Percentiles rank a stretch among this genome's conserved stretches.
Evolutionary conservation across 768 basidiomycete genomes (phyloP).

Genomic region (Coprinopsis sp.): DNA sequence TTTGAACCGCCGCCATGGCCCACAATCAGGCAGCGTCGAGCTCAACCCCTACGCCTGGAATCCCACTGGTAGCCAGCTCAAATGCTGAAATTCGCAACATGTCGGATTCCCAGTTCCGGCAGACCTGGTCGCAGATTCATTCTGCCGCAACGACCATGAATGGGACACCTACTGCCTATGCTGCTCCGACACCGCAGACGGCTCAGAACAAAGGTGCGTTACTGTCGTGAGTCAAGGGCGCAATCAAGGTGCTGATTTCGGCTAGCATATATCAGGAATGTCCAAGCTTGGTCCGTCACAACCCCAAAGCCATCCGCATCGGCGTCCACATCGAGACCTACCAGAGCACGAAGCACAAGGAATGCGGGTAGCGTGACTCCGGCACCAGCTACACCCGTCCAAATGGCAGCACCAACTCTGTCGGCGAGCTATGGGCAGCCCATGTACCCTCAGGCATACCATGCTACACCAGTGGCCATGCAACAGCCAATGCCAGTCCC

Average conservation of each 20-base stretch:
- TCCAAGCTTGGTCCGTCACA: slow-evolving; percentile 64
- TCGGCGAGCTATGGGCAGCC: slow-evolving; percentile 31
- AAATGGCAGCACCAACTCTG: slow-evolving; percentile 20
- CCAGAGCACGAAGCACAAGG: slow-evolving; percentile 24
- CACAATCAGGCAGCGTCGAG: slow-evolving; percentile 20
- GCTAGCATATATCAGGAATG: slow-evolving; percentile 55
- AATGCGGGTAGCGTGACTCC: slow-evolving; percentile 32
- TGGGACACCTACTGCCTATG: slow-evolving; percentile 21
- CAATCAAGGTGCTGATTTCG: slow-evolving; percentile 1
- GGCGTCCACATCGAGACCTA: slow-evolving; percentile 18
- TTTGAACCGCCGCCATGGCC: slow-evolving; percentile 18
- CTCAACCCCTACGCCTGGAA: slow-evolving; percentile 13
- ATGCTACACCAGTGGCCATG: neutral
- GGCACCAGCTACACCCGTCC: slow-evolving; percentile 41
- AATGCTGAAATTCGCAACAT: slow-evolving; percentile 37
- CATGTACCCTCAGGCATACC: slow-evolving; percentile 5
- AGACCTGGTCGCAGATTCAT: slow-evolving; percentile 54
- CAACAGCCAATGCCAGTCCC: slow-evolving; percentile 27
- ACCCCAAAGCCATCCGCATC: slow-evolving; percentile 47
- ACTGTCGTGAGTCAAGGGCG: neutral
- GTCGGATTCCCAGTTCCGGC: slow-evolving; percentile 59
- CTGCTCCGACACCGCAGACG: slow-evolving; percentile 34
- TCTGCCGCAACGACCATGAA: slow-evolving; percentile 30
- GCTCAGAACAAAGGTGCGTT: slow-evolving; percentile 32
- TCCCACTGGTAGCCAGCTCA: slow-evolving; percentile 21